Conservation (phyloP, 306 rosid species). For the Hippophae gyantsensis region DNA sequence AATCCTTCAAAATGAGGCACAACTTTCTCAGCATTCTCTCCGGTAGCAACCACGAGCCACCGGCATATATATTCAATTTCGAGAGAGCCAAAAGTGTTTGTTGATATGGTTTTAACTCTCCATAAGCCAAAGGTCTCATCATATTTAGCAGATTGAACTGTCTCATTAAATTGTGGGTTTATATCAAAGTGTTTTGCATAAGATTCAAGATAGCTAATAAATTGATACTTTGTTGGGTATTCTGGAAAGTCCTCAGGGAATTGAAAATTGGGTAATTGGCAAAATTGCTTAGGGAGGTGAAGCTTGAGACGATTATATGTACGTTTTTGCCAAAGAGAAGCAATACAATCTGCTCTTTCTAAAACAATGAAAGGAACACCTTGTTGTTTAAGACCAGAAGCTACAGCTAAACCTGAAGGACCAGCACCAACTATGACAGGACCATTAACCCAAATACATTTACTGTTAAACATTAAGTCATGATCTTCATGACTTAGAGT, state of each 20-base stretch:
- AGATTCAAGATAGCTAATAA: slow-evolving; percentile 66
- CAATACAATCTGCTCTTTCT: slow-evolving; percentile 79
- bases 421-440: slow-evolving; percentile 89
- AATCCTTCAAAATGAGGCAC: slow-evolving; percentile 70
- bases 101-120: slow-evolving; percentile 52
- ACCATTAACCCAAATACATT: slow-evolving; percentile 70
- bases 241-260: slow-evolving; percentile 69
- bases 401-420: slow-evolving; percentile 87
- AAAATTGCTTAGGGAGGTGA: slow-evolving; percentile 82
- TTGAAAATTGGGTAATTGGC: slow-evolving; percentile 69
- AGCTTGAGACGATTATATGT: slow-evolving; percentile 83
- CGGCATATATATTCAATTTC: slow-evolving; percentile 79
- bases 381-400: slow-evolving; percentile 68
- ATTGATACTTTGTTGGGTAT: slow-evolving; percentile 71
- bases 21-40: slow-evolving; percentile 76
- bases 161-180: slow-evolving; percentile 65
- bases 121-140: slow-evolving; percentile 75
- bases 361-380: slow-evolving; percentile 63
- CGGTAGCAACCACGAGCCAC: slow-evolving; percentile 96
- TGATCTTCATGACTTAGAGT: slow-evolving; percentile 22
- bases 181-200: slow-evolving; percentile 66
- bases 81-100: background rate
- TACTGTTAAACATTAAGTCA: slow-evolving; percentile 30
- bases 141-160: slow-evolving; percentile 81
- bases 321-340: slow-evolving; percentile 75